A percentile compares a stretch with the other conserved stretches of the same genome.
phyloP scores from a whole-genome alignment of 1,284 basidiomycete species.

The Thelephora terrestris region DNA sequence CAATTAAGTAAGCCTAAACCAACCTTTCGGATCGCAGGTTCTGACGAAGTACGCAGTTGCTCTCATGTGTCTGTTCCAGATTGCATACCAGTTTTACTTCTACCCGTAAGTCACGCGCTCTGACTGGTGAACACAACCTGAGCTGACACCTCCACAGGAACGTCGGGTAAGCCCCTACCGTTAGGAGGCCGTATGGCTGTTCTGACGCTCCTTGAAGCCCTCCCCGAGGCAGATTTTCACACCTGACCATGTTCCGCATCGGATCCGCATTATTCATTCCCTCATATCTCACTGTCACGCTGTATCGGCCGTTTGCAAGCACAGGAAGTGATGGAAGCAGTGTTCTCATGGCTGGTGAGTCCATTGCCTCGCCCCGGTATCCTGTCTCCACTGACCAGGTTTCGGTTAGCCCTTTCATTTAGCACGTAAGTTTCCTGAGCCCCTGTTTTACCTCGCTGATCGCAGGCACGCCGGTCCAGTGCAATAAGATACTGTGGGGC shows the following conservation, averaged over 20 bases:
- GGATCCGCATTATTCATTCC: slow-evolving; percentile 72
- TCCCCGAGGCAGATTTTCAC: slow-evolving; percentile 73
- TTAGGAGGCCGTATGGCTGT: not conserved
- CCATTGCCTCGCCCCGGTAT: slow-evolving; percentile 4
- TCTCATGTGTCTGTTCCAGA: slow-evolving; percentile 72
- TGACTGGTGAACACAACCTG: slow-evolving; percentile 10
- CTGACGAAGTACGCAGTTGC: slow-evolving; percentile 42
- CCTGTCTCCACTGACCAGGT: slow-evolving; percentile 5
- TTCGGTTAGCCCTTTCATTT: slow-evolving; percentile 42
- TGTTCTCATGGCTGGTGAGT: slow-evolving; percentile 61
- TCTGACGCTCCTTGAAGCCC: slow-evolving; percentile 25
- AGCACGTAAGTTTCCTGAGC: slow-evolving; percentile 51
- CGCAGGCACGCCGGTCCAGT: slow-evolving; percentile 23
- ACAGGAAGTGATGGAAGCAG: slow-evolving; percentile 50
- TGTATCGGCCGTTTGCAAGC: slow-evolving; percentile 61
- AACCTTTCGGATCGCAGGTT: not conserved
- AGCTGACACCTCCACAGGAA: slow-evolving; percentile 29
- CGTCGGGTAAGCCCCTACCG: slow-evolving; percentile 35
- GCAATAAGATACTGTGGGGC: slow-evolving; percentile 67
- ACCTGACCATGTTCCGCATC: slow-evolving; percentile 76
- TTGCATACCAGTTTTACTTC: slow-evolving; percentile 75
- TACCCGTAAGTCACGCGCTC: slow-evolving; percentile 57
- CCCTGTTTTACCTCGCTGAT: not conserved
- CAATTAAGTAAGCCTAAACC: slow-evolving; percentile 49
- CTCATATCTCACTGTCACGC: slow-evolving; percentile 61